These are phyloP conservation scores for Carex cristatella DNA, from an alignment of 176 grass and related monocot genomes.

Conservation along the genomic window DNA sequence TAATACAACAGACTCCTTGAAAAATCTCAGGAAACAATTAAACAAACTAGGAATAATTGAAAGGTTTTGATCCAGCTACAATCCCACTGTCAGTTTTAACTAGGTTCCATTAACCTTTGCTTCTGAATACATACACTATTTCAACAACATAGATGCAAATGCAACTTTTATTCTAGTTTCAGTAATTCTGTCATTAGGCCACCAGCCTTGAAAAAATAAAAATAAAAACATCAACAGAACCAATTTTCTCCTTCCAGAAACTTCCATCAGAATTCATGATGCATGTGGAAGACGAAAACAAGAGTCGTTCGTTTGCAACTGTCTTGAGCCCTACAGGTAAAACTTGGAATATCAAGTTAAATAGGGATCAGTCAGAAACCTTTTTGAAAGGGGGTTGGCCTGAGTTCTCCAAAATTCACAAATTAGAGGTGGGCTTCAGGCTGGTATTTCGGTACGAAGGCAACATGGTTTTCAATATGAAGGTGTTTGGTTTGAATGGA, in stretches of 20 bases:
- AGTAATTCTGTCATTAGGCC: background rate
- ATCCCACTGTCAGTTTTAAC: background rate
- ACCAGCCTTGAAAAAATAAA: background rate
- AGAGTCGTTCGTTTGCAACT: background rate
- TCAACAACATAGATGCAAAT: background rate
- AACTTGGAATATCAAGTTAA: background rate
- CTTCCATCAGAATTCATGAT: conserved; percentile 15
- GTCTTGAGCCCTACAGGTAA: conserved; percentile 14
- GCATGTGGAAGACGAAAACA: background rate
- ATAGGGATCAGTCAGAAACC: background rate
- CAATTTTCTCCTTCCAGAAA: conserved; percentile 7
- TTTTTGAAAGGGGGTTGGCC: conserved; percentile 10
- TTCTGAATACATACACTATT: background rate
- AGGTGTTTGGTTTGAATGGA: conserved; percentile 8
- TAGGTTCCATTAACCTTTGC: background rate
- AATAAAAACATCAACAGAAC: background rate
- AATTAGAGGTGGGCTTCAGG: background rate
- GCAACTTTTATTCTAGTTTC: background rate
- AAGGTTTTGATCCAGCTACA: background rate
- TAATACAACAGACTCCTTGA: too few species aligned
- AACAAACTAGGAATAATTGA: background rate
- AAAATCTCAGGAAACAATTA: background rate
- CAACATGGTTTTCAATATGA: conserved; percentile 19
- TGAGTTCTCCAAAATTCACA: conserved; percentile 9
- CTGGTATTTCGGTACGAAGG: conserved; percentile 23